Conservation (phyloP, 768 basidiomycete genomes). For the Pholiota molesta region DNA sequence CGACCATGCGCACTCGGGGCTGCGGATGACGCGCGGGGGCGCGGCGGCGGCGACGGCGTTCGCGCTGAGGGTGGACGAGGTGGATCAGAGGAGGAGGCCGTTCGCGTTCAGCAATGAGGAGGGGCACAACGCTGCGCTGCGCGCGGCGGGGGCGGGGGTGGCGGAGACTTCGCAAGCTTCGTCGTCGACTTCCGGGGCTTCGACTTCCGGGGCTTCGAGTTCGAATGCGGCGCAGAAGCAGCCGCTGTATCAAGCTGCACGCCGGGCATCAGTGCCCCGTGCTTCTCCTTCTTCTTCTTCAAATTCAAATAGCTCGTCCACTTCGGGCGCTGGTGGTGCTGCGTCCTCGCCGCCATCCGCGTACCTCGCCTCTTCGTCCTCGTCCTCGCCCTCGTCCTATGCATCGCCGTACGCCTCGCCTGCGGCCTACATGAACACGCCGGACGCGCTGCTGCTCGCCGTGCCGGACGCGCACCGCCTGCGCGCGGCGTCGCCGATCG, state of each 20-base stretch:
- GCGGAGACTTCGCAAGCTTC: slow-evolving; percentile 15
- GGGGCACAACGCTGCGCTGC: slow-evolving; percentile 10
- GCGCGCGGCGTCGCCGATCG: slow-evolving; percentile 42
- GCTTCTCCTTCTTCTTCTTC: not conserved
- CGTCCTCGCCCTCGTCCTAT: not conserved
- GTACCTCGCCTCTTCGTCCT: not conserved
- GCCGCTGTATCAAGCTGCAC: not conserved
- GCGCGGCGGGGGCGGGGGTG: not conserved
- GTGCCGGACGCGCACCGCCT: slow-evolving; percentile 12
- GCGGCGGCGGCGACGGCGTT: slow-evolving; percentile 24
- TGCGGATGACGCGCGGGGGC: slow-evolving; percentile 7
- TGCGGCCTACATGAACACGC: slow-evolving; percentile 13
- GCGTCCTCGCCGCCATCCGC: not conserved
- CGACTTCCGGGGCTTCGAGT: not conserved
- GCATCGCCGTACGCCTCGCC: not conserved
- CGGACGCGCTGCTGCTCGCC: not conserved
- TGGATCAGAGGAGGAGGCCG: slow-evolving; percentile 58
- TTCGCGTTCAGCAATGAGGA: slow-evolving; percentile 31
- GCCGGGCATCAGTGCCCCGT: not conserved
- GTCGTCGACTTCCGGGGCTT: not conserved
- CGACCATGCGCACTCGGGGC: not conserved
- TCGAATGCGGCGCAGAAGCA: not conserved
- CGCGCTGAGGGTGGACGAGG: slow-evolving; percentile 62
- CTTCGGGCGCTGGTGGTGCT: not conserved
- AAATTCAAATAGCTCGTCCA: not conserved